These are phyloP conservation scores for Gautieria morchelliformis DNA, from an alignment of 768 basidiomycete species.

Conservation along the genomic window DNA sequence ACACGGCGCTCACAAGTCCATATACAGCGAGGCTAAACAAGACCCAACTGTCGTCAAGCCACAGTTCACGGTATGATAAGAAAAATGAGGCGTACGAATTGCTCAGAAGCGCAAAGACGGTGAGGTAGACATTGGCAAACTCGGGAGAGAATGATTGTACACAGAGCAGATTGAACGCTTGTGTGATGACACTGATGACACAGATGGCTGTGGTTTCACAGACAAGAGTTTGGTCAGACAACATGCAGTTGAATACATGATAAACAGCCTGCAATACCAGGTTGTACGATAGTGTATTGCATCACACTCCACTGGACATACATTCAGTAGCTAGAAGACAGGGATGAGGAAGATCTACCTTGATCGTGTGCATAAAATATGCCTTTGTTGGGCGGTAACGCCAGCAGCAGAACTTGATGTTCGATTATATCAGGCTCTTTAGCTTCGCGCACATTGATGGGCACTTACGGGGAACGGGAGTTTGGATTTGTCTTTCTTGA, in stretches of 20 bases:
- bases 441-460: slow-evolving; percentile 7
- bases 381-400: slow-evolving; percentile 77
- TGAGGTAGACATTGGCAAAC: slow-evolving; percentile 62
- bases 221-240: neutral
- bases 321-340: neutral
- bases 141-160: slow-evolving; percentile 45
- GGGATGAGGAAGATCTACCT: slow-evolving; percentile 16
- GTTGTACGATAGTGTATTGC: slow-evolving; percentile 76
- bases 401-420: slow-evolving; percentile 64
- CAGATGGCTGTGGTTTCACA: slow-evolving; percentile 35
- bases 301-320: slow-evolving; percentile 59
- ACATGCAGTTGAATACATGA: neutral
- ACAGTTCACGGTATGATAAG: neutral
- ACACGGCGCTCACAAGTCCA: slow-evolving; percentile 35
- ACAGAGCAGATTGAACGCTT: slow-evolving; percentile 63
- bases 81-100: slow-evolving; percentile 44
- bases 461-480: slow-evolving; percentile 57
- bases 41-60: slow-evolving; percentile 19
- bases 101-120: slow-evolving; percentile 65
- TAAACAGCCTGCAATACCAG: slow-evolving; percentile 22
- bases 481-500: slow-evolving; percentile 66
- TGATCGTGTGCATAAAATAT: slow-evolving; percentile 85
- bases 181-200: slow-evolving; percentile 70
- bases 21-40: slow-evolving; percentile 60
- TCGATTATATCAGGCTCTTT: neutral